phyloP scores from a whole-genome alignment of 805 yeast genomes.

The Kodamaea leandrae region DNA sequence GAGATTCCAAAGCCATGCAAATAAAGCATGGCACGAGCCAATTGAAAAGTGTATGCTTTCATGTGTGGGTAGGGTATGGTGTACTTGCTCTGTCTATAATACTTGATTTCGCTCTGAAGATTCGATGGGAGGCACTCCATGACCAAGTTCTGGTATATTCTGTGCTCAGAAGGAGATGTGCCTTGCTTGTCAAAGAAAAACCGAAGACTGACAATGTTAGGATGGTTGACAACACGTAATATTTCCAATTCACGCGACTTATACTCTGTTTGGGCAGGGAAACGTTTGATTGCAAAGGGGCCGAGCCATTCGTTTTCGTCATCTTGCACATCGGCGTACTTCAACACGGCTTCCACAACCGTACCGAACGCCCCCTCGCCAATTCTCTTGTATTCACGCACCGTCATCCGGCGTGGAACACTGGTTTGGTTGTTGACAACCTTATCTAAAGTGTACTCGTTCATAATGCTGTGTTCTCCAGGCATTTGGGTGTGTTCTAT shows the following conservation, averaged over 20 bases:
- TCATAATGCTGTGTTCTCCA: slow-evolving; percentile 6
- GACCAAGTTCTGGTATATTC: slow-evolving; percentile 74
- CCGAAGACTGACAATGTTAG: slow-evolving; percentile 69
- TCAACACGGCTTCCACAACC: slow-evolving; percentile 68
- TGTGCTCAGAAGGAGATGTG: slow-evolving; percentile 49
- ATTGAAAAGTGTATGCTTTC: slow-evolving; percentile 74
- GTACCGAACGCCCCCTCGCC: slow-evolving; percentile 90
- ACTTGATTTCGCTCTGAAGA: slow-evolving; percentile 70
- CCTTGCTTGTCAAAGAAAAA: slow-evolving; percentile 70
- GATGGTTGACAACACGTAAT: slow-evolving; percentile 71
- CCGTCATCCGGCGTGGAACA: slow-evolving; percentile 56
- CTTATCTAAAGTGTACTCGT: slow-evolving; percentile 36
- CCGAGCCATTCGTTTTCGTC: slow-evolving; percentile 55
- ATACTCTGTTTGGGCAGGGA: slow-evolving; percentile 85
- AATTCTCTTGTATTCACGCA: slow-evolving; percentile 68
- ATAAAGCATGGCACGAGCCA: slow-evolving; percentile 80
- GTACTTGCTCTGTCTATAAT: slow-evolving; percentile 57
- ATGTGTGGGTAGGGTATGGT: slow-evolving; percentile 71
- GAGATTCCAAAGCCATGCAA: slow-evolving; percentile 77
- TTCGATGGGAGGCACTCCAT: slow-evolving; percentile 88
- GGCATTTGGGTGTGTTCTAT: slow-evolving; percentile 4
- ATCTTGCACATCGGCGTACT: slow-evolving; percentile 26
- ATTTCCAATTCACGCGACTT: slow-evolving; percentile 80
- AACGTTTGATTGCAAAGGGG: slow-evolving; percentile 81
- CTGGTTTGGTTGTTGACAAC: slow-evolving; percentile 62